phyloP scores from a whole-genome alignment of 2,329 filamentous ascomycete genomes.

The Alternaria gaisen region DNA sequence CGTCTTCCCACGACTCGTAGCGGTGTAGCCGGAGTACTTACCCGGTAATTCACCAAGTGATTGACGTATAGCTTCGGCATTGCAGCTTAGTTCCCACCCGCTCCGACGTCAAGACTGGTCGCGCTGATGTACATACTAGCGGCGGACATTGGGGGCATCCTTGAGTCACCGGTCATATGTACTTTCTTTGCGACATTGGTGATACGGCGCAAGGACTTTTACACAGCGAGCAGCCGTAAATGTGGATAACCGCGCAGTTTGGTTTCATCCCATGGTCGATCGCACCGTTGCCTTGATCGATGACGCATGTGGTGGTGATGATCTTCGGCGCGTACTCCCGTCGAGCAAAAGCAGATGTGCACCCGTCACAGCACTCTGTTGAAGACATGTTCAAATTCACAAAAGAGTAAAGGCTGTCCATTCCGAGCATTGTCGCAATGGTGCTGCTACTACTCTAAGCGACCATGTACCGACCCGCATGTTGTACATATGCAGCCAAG shows the following conservation, averaged over 20 bases:
- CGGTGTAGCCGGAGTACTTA: background rate
- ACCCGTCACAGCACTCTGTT: background rate
- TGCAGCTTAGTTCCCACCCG: background rate
- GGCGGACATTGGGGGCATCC: background rate
- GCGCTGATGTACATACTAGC: background rate
- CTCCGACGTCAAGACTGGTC: background rate
- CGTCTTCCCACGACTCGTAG: background rate
- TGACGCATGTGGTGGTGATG: background rate
- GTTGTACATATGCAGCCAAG: slow-evolving; percentile 32
- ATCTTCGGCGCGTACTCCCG: background rate
- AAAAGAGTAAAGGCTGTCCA: background rate
- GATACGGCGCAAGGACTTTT: slow-evolving; percentile 3
- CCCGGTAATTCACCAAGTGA: background rate
- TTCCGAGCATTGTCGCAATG: background rate
- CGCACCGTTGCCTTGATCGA: background rate
- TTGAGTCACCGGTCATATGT: background rate
- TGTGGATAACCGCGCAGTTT: background rate
- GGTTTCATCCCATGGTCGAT: background rate
- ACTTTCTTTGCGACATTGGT: slow-evolving; percentile 11
- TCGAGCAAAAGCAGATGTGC: background rate
- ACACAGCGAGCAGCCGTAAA: background rate
- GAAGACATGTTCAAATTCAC: background rate
- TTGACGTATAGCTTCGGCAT: slow-evolving; percentile 3
- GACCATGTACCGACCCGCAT: slow-evolving; percentile 17
- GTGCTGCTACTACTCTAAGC: slow-evolving; percentile 7